phyloP scores from a whole-genome alignment of 1,139 yeast genomes.

The Suhomyces coccinellae region DNA sequence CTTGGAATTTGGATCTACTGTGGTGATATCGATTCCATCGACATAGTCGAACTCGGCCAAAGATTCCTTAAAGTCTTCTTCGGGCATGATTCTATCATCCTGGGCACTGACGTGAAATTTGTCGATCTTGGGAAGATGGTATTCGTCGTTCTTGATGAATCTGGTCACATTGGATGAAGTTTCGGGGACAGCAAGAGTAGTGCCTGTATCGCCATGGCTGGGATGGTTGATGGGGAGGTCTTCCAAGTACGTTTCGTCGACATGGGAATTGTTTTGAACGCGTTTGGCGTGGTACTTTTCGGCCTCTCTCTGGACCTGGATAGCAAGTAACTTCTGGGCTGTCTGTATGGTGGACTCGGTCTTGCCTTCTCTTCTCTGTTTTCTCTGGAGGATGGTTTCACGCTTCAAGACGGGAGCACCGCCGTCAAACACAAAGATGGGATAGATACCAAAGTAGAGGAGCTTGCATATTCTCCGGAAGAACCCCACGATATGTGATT shows the following conservation, averaged over 20 bases:
- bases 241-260: constrained; percentile 38
- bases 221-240: constrained; percentile 39
- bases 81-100: constrained; percentile 76
- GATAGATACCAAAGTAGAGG: constrained; percentile 82
- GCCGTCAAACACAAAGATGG: constrained; percentile 97
- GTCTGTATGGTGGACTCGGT: constrained; percentile 69
- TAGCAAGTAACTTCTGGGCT: constrained; percentile 78
- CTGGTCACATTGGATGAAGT: constrained; percentile 7
- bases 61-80: constrained; percentile 62
- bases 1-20: constrained; percentile 67
- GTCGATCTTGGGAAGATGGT: constrained; percentile 71
- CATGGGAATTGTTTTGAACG: constrained; percentile 11
- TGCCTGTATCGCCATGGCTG: constrained; percentile 5
- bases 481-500: constrained; percentile 91
- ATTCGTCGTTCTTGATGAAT: constrained; percentile 65
- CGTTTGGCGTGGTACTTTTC: constrained; percentile 22
- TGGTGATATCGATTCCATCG: constrained; percentile 68
- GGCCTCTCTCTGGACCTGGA: constrained; percentile 67
- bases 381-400: constrained; percentile 68
- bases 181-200: neutral
- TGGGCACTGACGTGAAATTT: constrained; percentile 37
- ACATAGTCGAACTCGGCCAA: constrained; percentile 63
- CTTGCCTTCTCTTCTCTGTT: constrained; percentile 73
- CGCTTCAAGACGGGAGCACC: constrained; percentile 88
- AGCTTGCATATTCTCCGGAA: constrained; percentile 91